Evolutionary conservation across 208 protist genomes (phyloP).

Genomic region (Leishmania guyanensis): DNA sequence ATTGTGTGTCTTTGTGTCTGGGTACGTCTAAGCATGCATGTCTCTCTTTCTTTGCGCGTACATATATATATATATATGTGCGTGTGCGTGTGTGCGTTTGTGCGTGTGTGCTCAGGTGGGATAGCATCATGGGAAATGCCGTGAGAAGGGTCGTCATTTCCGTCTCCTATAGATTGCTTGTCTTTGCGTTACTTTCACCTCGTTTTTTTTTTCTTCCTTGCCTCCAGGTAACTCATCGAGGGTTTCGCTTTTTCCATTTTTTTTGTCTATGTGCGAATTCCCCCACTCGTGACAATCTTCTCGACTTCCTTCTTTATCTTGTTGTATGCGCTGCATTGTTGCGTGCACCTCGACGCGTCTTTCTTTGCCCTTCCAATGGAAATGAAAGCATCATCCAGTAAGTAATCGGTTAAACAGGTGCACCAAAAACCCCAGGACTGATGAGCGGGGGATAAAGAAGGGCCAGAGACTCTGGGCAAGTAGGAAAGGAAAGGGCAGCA

Average conservation of each 20-base stretch:
- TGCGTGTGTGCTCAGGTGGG: background rate
- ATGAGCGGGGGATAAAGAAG: background rate
- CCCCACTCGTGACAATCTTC: background rate
- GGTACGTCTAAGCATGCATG: background rate
- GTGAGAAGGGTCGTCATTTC: background rate
- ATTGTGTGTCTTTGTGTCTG: conserved; percentile 8
- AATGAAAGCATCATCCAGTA: background rate
- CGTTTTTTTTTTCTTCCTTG: background rate
- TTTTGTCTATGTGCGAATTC: conserved; percentile 5
- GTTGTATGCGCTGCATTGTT: background rate
- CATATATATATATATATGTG: background rate
- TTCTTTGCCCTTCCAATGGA: background rate
- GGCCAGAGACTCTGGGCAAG: background rate
- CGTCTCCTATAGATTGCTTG: conserved; percentile 4
- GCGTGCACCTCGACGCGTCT: background rate
- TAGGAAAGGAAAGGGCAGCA: background rate
- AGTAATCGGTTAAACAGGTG: background rate
- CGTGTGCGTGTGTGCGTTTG: background rate
- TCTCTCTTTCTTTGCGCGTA: background rate
- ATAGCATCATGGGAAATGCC: background rate
- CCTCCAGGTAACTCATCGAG: background rate
- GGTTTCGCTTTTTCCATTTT: background rate
- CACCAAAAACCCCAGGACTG: background rate
- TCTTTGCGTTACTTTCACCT: background rate
- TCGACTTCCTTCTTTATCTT: background rate